Conservation (phyloP, 108 stramenopile species). For the Epipyxis sp. region DNA sequence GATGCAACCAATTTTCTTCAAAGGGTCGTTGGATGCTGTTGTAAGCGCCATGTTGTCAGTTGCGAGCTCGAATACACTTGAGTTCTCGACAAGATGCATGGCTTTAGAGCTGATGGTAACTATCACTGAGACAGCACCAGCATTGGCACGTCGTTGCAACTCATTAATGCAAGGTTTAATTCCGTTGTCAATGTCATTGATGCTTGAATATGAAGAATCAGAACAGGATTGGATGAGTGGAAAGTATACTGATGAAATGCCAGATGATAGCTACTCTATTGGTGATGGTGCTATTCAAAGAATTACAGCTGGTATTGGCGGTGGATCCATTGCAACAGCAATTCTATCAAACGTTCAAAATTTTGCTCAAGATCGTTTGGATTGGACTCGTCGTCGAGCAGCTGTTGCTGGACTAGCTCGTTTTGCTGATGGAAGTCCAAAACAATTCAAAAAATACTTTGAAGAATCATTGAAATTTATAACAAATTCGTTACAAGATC, state of each 20-base stretch:
- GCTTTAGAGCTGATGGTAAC: slow-evolving; percentile 23
- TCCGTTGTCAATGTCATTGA: neutral
- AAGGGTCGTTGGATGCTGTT: neutral
- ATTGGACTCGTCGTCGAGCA: slow-evolving; percentile 5
- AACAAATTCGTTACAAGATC: neutral
- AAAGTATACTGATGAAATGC: neutral
- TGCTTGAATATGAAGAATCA: slow-evolving; percentile 20
- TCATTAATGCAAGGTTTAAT: neutral
- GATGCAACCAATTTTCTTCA: slow-evolving; percentile 18
- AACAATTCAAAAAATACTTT: neutral
- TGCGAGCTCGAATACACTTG: neutral
- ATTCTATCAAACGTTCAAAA: neutral
- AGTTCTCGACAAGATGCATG: slow-evolving; percentile 16
- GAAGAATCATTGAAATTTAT: neutral
- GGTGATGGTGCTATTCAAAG: slow-evolving; percentile 7
- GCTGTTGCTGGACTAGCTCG: slow-evolving; percentile 5
- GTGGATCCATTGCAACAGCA: neutral
- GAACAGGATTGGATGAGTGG: neutral
- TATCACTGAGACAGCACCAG: slow-evolving; percentile 23
- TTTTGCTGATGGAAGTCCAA: slow-evolving; percentile 23
- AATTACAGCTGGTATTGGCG: slow-evolving; percentile 13
- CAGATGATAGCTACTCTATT: neutral
- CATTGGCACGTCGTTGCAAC: slow-evolving; percentile 18
- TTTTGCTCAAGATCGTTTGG: neutral
- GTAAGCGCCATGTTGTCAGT: neutral